Evolutionary conservation across 2,329 filamentous ascomycete species (phyloP).

Genomic region (Aspergillus sp.): DNA sequence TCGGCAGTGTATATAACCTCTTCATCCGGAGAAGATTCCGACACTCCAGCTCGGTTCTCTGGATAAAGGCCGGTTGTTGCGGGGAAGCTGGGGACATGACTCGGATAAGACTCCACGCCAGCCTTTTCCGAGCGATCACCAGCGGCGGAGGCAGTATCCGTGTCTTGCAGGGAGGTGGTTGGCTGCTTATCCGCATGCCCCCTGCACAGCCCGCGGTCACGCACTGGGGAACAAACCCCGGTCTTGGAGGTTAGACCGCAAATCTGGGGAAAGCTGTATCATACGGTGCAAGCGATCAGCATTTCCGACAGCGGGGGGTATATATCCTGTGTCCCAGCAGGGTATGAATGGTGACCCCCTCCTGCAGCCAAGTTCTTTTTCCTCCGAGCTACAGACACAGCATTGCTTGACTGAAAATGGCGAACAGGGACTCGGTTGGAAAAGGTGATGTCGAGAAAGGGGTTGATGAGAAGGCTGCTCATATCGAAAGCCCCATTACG

Average conservation of each 20-base stretch:
- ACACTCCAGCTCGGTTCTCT: background rate
- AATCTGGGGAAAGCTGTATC: background rate
- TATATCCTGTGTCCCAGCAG: no score
- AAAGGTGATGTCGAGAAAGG: background rate
- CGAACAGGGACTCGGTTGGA: no score
- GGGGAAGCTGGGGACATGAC: background rate
- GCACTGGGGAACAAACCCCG: background rate
- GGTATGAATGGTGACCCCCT: no score
- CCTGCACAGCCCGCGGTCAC: background rate
- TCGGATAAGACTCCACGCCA: background rate
- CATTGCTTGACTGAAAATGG: background rate
- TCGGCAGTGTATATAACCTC: background rate
- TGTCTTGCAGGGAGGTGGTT: background rate
- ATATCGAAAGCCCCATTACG: slow-evolving; percentile 1
- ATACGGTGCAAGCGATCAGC: no score
- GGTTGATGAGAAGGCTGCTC: background rate
- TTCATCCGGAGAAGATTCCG: background rate
- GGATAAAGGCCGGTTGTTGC: background rate
- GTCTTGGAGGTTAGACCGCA: background rate
- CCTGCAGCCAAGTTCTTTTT: no score
- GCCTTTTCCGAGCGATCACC: background rate
- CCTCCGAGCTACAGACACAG: no score
- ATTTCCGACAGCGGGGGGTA: no score
- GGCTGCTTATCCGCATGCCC: background rate
- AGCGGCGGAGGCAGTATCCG: background rate